Base-by-base conservation (phyloP, 805 yeast species). In the Candida patagonica region DNA sequence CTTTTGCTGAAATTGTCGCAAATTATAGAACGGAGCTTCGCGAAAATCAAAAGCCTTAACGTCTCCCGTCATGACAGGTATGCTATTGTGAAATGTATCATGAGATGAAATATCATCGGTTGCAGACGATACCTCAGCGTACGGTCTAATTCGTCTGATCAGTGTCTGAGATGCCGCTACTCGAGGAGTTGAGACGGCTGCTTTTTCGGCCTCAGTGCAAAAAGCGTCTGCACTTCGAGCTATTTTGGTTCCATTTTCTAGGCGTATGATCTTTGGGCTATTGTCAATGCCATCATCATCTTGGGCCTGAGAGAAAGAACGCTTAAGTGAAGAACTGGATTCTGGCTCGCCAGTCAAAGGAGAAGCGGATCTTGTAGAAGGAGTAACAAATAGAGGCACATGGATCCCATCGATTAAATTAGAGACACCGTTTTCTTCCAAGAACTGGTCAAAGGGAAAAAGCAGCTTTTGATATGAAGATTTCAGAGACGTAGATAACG, bases 401-500 rank as follows among this genome's bases (percentile, higher is more conserved):
- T 30, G 35, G 20, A 41, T 32, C 2, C 51, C 48, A 31, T 38
- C 31, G 12, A 26, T 17, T 9, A 44, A 16, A 10, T 29, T 31
- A 1, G 29, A 27, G 15, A 35, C 41, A 5, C 47, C 45, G 8
- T 48, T 38, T 30, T 33, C 21, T 15, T 41, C 38, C 22, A 50
- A 25, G 30, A 48, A 50, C 15, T 25, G 24, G 23, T 49, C 56
- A 29, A 38, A 53, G 1, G 57, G 56, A 10, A 22, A 38, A 7
- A 74, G 46, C 13, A 70, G 61, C 44, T 70, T 68, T 43, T 68
- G 66, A 51, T 78, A 79, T 1, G 81, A 73, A 1, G 74, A 58
- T 51, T 79, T 74, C 44, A 82, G 61, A 1, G 86, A 71, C 12
- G 86, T 72, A 10, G 85, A 76, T 33, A 81, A 57, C 9, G 86